Percentiles rank a stretch among this genome's conserved stretches.
Conservation (phyloP, 2,329 filamentous ascomycete species). For the Chrysoporthe austroafricana region DNA sequence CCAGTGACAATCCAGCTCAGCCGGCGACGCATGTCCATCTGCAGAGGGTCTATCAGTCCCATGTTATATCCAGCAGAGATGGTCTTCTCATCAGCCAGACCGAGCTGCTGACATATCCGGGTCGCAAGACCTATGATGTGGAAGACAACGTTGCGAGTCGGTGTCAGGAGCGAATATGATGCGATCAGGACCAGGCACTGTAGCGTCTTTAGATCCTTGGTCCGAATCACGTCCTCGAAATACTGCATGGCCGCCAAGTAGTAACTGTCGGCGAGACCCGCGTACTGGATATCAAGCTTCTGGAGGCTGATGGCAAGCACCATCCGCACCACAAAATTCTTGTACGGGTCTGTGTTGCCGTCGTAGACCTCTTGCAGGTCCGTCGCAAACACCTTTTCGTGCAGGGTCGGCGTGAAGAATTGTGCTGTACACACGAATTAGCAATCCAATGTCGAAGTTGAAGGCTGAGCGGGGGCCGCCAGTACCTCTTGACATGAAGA, state of each 20-base stretch:
- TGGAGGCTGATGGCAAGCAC: constrained; percentile 94
- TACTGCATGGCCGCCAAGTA: constrained; percentile 87
- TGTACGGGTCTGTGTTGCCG: constrained; percentile 75
- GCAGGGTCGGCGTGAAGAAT: constrained; percentile 83
- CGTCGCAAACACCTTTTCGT: constrained; percentile 76
- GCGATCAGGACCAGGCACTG: constrained; percentile 88
- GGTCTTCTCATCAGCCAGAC: constrained; percentile 86
- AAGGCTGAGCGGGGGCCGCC: neutral
- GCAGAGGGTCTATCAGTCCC: constrained; percentile 67
- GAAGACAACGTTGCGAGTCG: constrained; percentile 89
- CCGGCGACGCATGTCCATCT: constrained; percentile 86
- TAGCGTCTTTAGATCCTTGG: constrained; percentile 88
- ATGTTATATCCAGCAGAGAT: constrained; percentile 68
- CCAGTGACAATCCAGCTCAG: constrained; percentile 86
- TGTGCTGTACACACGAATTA: constrained; percentile 63
- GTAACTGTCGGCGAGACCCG: constrained; percentile 93
- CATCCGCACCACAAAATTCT: constrained; percentile 88
- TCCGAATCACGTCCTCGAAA: constrained; percentile 79
- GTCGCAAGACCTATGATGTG: constrained; percentile 89
- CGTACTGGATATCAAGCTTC: constrained; percentile 85
- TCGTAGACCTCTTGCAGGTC: constrained; percentile 83
- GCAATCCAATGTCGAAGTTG: constrained; percentile 29
- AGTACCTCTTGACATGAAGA: constrained; percentile 82
- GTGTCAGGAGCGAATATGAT: constrained; percentile 90
- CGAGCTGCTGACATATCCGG: constrained; percentile 85